Conservation (phyloP, 1,139 yeast genomes). For the Hyphopichia buzzinii region DNA sequence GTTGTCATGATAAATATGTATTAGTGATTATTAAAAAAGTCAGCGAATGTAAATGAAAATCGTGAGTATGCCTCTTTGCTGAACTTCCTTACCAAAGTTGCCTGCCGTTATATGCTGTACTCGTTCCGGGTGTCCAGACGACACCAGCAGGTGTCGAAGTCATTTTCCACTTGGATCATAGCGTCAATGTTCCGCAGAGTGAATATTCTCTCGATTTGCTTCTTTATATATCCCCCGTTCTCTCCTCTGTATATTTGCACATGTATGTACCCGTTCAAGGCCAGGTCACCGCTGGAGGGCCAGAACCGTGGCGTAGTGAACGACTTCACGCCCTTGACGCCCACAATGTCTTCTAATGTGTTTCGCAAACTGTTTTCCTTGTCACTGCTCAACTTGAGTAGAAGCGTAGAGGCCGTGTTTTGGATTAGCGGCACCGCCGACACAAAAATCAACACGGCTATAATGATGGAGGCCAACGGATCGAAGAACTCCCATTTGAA, state of each 20-base stretch:
- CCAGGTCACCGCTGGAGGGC: conserved; percentile 56
- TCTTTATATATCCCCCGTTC: conserved; percentile 58
- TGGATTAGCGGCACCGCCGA: conserved; percentile 83
- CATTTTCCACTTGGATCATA: conserved; percentile 61
- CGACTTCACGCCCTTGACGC: conserved; percentile 77
- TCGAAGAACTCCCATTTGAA: conserved; percentile 72
- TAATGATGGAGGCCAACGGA: conserved; percentile 86
- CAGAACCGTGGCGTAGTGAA: conserved; percentile 90
- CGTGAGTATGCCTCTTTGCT: too few species aligned
- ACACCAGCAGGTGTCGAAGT: conserved; percentile 63
- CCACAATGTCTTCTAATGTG: conserved; percentile 63
- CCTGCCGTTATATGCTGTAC: too few species aligned
- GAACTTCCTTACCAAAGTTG: too few species aligned
- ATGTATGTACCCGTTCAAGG: conserved; percentile 60
- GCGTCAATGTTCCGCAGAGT: conserved; percentile 37
- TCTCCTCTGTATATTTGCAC: conserved; percentile 70
- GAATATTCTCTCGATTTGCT: conserved; percentile 54
- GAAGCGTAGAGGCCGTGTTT: conserved; percentile 73
- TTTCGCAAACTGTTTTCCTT: conserved; percentile 61
- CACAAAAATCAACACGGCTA: conserved; percentile 73
- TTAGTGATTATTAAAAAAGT: too few species aligned
- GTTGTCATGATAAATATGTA: too few species aligned
- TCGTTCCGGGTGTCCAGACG: conserved; percentile 11
- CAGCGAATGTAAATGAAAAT: too few species aligned
- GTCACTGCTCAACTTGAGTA: conserved; percentile 56